Base-by-base conservation (phyloP, 805 yeast genomes). In the Starmerella floricola region DNA sequence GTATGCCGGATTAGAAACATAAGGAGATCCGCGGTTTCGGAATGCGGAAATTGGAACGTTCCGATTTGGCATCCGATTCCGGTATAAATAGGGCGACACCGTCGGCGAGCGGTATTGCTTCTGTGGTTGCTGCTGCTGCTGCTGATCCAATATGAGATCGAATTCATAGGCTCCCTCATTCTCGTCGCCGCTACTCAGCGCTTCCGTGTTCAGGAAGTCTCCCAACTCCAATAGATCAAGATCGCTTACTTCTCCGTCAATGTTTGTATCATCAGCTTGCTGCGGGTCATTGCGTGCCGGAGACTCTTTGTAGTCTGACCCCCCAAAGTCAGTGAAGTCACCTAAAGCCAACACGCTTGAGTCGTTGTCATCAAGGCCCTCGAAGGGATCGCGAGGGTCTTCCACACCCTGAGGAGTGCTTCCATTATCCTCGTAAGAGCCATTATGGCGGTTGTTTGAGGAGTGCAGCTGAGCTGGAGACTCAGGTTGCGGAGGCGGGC, bases 171-270 rank as follows among this genome's bases (percentile, higher is more conserved):
- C 63, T 3, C 63, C 71, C 40, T 74, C 79, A 45, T 72, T 72
- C 23, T 75, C 79, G 42, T 76, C 79, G 46, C 73, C 74, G 33
- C 75, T 79, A 42, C 46, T 43, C 40, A 86, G 66, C 57, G 83
- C 95, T 58, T 88, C 79, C 64, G 88, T 79, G 58, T 88, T 85
- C 54, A 88, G 68, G 45, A 86, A 68, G 55, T 88, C 96, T 59
- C 86, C 94, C 40, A 88, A 58, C 3, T 47, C 52, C 17, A 48
- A 38, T 34, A 48, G 39, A 27, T 74, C 71, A 24, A 73, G 59
- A 37, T 68, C 75, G 44, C 66, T 67, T 34, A 54, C 56, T 36
- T 61, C 52, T 61, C 70, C 39, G 62, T 59, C 44, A 66, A 71
- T 59, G 34, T 47, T 46, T 33, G 42, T 31, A n/a, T 34, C 34